These are phyloP conservation scores for Larix sibirica DNA, from an alignment of 83 land plant genomes.

Conservation along the genomic window DNA sequence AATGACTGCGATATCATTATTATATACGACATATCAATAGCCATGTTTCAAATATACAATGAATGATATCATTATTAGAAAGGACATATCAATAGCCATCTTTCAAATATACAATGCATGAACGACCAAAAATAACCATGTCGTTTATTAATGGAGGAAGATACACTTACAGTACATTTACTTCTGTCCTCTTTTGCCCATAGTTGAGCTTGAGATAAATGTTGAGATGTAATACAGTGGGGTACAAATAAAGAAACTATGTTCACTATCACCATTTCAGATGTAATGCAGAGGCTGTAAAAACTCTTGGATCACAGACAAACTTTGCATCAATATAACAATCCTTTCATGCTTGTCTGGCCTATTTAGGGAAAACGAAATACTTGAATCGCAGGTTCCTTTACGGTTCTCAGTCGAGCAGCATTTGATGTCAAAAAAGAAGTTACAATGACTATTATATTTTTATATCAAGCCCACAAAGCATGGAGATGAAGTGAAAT, in stretches of 20 bases:
- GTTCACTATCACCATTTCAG: background rate
- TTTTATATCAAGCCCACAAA: background rate
- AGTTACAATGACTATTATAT: background rate
- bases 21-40: background rate
- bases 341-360: background rate
- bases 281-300: background rate
- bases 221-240: slow-evolving; percentile 3
- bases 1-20: background rate
- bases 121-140: background rate
- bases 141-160: background rate
- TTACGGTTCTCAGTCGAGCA: background rate
- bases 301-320: background rate
- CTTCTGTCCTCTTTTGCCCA: background rate
- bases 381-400: background rate
- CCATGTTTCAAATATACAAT: background rate
- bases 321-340: background rate
- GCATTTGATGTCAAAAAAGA: background rate
- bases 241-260: background rate
- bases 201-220: background rate
- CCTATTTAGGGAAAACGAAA: background rate
- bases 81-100: background rate
- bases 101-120: background rate
- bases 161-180: background rate
- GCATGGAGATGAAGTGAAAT: background rate
- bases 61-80: background rate